Evolutionary conservation across 2,329 filamentous ascomycete genomes (phyloP).

Genomic region (Verticillium dahliae): DNA sequence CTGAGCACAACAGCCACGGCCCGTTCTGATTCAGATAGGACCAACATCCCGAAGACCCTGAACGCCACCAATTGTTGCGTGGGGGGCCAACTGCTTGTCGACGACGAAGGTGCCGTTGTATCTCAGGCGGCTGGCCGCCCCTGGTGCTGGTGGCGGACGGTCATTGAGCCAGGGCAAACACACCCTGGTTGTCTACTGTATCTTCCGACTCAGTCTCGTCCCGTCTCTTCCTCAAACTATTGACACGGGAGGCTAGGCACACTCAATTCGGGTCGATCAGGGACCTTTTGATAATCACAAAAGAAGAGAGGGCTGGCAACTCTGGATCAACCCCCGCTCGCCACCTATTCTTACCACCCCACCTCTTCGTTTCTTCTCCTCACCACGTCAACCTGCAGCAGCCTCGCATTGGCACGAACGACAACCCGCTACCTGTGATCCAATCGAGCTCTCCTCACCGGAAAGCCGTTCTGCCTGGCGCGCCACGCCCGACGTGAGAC

Average conservation of each 20-base stretch:
- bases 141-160: too few relatives aligned
- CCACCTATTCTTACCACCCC: constrained; percentile 5
- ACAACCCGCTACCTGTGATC: not conserved
- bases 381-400: constrained; percentile 7
- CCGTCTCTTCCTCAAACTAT: not conserved
- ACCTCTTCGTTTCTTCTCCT: not conserved
- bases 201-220: not conserved
- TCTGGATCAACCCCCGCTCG: not conserved
- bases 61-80: not conserved
- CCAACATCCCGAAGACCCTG: constrained; percentile 1
- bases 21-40: not conserved
- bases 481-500: not conserved
- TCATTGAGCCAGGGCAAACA: too few relatives aligned
- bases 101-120: not conserved
- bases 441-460: constrained; percentile 4
- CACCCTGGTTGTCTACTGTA: too few relatives aligned
- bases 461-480: not conserved
- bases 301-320: not conserved
- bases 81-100: not conserved
- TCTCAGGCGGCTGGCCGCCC: not conserved
- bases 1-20: not conserved
- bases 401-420: not conserved
- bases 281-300: not conserved
- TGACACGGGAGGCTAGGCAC: too few relatives aligned
- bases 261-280: not conserved